phyloP scores from a whole-genome alignment of 352 stramenopile species.

The Phytopythium delawarense region DNA sequence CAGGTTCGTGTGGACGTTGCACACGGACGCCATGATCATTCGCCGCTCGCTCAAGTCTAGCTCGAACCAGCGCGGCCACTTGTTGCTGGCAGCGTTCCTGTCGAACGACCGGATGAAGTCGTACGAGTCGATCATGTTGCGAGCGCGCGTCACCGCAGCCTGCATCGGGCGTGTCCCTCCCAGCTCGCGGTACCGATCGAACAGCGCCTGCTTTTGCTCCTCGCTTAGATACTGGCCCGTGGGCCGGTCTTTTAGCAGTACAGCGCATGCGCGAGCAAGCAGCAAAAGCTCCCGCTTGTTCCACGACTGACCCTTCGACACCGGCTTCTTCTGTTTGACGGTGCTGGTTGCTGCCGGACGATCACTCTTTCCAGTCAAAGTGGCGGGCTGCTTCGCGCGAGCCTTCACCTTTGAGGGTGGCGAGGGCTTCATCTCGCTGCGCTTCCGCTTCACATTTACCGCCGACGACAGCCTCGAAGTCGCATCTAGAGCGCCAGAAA shows the following conservation, averaged over 20 bases:
- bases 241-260: slow-evolving; percentile 27
- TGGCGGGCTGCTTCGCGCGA: not conserved
- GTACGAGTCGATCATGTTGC: slow-evolving; percentile 37
- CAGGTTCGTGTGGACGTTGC: slow-evolving; percentile 31
- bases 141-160: slow-evolving; percentile 20
- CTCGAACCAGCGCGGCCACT: slow-evolving; percentile 29
- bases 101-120: slow-evolving; percentile 45
- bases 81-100: slow-evolving; percentile 18
- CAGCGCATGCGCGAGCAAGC: slow-evolving; percentile 27
- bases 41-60: slow-evolving; percentile 17
- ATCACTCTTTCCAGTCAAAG: not conserved
- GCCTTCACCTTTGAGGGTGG: not conserved
- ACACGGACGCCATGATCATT: slow-evolving; percentile 20
- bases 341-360: not conserved
- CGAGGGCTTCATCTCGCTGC: not conserved
- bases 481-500: not conserved
- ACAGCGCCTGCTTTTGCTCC: slow-evolving; percentile 36
- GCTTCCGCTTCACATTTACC: not conserved
- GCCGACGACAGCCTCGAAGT: not conserved
- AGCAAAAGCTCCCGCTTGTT: slow-evolving; percentile 28
- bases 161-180: slow-evolving; percentile 22
- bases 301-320: slow-evolving; percentile 10
- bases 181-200: slow-evolving; percentile 27
- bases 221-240: slow-evolving; percentile 36
- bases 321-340: not conserved